Conservation (phyloP, 345 rosid species). For the Bretschneidera sinensis region DNA sequence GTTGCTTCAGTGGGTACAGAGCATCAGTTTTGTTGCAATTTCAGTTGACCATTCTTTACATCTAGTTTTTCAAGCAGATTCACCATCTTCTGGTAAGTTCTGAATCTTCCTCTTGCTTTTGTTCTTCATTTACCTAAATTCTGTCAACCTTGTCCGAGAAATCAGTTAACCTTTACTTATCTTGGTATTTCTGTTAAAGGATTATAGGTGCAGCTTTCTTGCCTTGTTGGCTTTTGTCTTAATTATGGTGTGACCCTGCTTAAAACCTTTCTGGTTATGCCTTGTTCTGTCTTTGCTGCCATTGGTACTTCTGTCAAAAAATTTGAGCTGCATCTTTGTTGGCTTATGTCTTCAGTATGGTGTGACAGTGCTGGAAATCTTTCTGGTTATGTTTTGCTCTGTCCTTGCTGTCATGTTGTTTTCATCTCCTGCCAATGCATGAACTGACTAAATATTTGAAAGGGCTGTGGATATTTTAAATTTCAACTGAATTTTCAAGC, state of each 20-base stretch:
- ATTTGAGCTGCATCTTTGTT: not conserved
- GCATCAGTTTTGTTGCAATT: slow-evolving; percentile 83
- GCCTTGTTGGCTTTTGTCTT: too few species aligned
- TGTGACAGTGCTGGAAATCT: too few species aligned
- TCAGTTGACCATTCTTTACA: slow-evolving; percentile 83
- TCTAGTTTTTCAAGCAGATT: slow-evolving; percentile 75
- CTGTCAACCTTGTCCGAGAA: too few species aligned
- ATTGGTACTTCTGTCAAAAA: not conserved
- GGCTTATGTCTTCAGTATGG: not conserved
- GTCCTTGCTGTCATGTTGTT: not conserved
- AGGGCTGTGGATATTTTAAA: not conserved
- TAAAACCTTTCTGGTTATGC: too few species aligned
- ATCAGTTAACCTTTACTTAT: slow-evolving; percentile 3
- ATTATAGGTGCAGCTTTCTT: not conserved
- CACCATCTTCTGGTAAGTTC: slow-evolving; percentile 63
- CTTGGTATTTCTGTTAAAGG: not conserved
- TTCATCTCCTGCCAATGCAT: not conserved
- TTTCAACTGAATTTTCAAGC: not conserved
- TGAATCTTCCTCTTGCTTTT: slow-evolving; percentile 7
- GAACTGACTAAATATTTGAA: not conserved
- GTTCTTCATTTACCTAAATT: not conserved
- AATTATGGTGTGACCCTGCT: too few species aligned
- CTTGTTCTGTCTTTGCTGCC: too few species aligned
- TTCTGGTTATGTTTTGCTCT: too few species aligned
- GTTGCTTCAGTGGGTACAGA: slow-evolving; percentile 93